A percentile compares a stretch with the other conserved stretches of the same genome.
phyloP scores from a whole-genome alignment of 2,329 filamentous ascomycete genomes.

The Aspergillus arachidicola region DNA sequence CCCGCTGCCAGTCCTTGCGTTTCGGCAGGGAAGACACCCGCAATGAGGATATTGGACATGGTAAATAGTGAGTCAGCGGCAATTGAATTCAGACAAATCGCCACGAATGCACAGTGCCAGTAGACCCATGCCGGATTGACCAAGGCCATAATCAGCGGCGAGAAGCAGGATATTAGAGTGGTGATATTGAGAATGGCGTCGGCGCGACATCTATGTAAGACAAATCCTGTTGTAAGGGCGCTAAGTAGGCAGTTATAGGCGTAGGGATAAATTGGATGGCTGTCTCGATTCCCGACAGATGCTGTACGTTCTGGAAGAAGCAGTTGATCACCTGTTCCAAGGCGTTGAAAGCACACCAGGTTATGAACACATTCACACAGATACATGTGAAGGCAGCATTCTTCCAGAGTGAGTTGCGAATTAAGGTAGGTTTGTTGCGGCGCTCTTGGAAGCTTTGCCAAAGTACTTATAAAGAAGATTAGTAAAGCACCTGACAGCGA shows the following conservation, averaged over 20 bases:
- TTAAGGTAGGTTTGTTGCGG: neutral
- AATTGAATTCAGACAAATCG: neutral
- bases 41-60: conserved; percentile 57
- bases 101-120: conserved; percentile 11
- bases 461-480: neutral
- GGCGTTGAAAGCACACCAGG: neutral
- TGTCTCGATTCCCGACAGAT: neutral
- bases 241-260: neutral
- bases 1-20: conserved; percentile 62
- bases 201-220: neutral
- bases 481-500: neutral
- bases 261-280: neutral
- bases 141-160: neutral
- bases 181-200: neutral
- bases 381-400: neutral
- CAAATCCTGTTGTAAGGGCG: neutral
- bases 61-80: conserved; percentile 49
- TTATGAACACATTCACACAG: neutral
- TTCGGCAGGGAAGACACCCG: conserved; percentile 56
- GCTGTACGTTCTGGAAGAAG: neutral
- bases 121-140: conserved; percentile 19
- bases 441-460: neutral
- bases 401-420: neutral
- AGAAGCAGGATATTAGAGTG: neutral
- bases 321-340: neutral